phyloP scores from a whole-genome alignment of 1,284 basidiomycete genomes.

The Melanopsichium pennsylvanicum region DNA sequence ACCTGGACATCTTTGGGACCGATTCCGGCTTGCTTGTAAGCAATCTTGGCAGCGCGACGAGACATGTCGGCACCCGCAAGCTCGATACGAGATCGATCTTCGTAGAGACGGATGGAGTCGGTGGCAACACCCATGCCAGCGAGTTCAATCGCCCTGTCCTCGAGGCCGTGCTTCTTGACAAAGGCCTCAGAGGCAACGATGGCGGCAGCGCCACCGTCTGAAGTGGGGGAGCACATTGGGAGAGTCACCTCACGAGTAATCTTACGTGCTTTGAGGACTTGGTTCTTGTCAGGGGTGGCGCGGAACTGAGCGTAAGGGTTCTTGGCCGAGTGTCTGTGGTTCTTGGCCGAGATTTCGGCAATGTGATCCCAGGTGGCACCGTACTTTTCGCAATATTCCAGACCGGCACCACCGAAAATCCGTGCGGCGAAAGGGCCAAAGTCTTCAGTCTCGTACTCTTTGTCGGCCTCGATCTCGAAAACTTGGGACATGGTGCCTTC shows the following conservation, averaged over 20 bases:
- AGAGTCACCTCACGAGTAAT: conserved; percentile 80
- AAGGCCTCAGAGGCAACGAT: conserved; percentile 83
- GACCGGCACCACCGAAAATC: conserved; percentile 79
- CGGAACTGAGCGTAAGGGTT: conserved; percentile 87
- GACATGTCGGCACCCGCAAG: conserved; percentile 71
- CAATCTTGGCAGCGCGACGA: conserved; percentile 75
- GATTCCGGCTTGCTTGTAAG: conserved; percentile 76
- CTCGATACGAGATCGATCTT: conserved; percentile 58
- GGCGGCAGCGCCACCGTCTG: conserved; percentile 66
- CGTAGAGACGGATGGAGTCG: conserved; percentile 56
- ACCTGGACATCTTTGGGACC: conserved; percentile 81
- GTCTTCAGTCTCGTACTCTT: conserved; percentile 72
- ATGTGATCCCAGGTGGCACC: conserved; percentile 76
- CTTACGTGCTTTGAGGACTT: conserved; percentile 57
- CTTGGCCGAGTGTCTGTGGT: conserved; percentile 80
- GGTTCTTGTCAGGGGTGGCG: conserved; percentile 32
- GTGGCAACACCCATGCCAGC: conserved; percentile 59
- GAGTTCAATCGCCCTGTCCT: conserved; percentile 83
- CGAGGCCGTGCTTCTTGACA: conserved; percentile 76
- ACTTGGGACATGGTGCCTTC: conserved; percentile 68
- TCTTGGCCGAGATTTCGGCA: conserved; percentile 79
- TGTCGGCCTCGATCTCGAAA: conserved; percentile 71
- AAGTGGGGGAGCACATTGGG: conserved; percentile 86
- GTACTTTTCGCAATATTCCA: conserved; percentile 80
- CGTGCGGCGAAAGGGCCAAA: conserved; percentile 75